Conservation (phyloP, 257 asterid genomes). For the Fraxinus quadrangulata region DNA sequence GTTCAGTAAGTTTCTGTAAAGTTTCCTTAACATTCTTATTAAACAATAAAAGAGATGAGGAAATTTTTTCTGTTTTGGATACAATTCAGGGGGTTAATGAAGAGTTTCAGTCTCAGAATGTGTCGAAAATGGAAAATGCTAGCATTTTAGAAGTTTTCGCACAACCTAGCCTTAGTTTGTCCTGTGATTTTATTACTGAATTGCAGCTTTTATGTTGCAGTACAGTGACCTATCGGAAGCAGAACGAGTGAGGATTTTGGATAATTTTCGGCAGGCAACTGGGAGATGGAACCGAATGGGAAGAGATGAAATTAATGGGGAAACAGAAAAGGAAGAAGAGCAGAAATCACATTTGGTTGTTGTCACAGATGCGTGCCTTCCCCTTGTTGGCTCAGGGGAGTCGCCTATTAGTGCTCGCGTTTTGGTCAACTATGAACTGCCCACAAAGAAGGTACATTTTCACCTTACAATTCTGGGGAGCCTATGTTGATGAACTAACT, state of each 20-base stretch:
- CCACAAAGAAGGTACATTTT: conserved; percentile 66
- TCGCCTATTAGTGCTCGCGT: conserved; percentile 61
- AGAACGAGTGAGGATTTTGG: conserved; percentile 61
- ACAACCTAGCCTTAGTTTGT: neutral
- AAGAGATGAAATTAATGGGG: conserved; percentile 46
- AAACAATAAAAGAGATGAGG: neutral
- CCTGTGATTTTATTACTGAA: conserved; percentile 5
- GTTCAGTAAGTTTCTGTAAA: neutral
- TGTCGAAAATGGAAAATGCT: neutral
- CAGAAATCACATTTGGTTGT: conserved; percentile 65
- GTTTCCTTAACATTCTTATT: neutral
- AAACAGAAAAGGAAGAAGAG: conserved; percentile 46
- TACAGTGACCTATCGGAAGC: conserved; percentile 78
- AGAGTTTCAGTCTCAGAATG: neutral
- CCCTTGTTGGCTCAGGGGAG: conserved; percentile 68
- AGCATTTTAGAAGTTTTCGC: neutral
- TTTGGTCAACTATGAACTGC: conserved; percentile 83
- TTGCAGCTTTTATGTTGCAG: conserved; percentile 35
- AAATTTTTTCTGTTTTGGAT: neutral
- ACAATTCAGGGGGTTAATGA: neutral
- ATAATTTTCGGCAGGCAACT: conserved; percentile 59
- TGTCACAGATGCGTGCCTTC: conserved; percentile 92
- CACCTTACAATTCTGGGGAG: neutral
- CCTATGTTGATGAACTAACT: neutral
- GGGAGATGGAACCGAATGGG: conserved; percentile 63